Evolutionary conservation across 2,329 filamentous ascomycete species (phyloP), one percentile per base, ranked within the genome.

Genomic region (Aspergillus ochraceoroseus): DNA sequence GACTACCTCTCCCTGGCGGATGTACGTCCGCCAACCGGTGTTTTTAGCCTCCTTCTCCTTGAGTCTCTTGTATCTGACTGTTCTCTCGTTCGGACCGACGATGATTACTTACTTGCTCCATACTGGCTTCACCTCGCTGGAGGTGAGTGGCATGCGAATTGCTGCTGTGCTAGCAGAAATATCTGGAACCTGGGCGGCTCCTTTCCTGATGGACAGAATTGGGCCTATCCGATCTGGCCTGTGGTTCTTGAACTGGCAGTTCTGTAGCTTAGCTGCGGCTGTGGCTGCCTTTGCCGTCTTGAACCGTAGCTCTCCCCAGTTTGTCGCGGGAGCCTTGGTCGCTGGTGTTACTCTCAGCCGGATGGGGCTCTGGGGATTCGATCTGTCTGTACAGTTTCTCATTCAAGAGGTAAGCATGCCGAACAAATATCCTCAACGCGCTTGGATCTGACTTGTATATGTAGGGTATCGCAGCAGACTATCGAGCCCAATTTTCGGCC

Each of bases 201-300:
- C 75, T 0, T 54, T 64, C 11, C 61, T 73, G 3, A 73, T 77
- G 56, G 59, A 61, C 2, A 63, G 61, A 26, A 73, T 82, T 26
- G 78, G 80, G 0, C 65, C 73, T 1, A 67, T 85, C 5, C 68
- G 85, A n/a, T 72, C 75, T 0, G 85, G 83, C 0, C 69, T 87
- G 2, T 88, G 85, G 85, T 79, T 78, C 47, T 56, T 82, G 7
- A 80, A 74, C 40, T 85, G 80, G 76, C 82, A 87, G 55, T 67
- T 82, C n/a, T 41, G 67, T 2, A 79, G 73, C 49, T 63, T 81
- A 3, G 66, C 65, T 1, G 65, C 58, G 0, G 75, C 70, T 0
- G 59, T 72, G 2, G 51, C 56, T 2, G 57, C 68, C 12, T 76
- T 76, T 50, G 67, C 67, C n/a, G n/a, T n/a, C 35, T 55, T 53